phyloP scores from a whole-genome alignment of 2,329 filamentous ascomycete species.

The Apiospora kogelbergensis region DNA sequence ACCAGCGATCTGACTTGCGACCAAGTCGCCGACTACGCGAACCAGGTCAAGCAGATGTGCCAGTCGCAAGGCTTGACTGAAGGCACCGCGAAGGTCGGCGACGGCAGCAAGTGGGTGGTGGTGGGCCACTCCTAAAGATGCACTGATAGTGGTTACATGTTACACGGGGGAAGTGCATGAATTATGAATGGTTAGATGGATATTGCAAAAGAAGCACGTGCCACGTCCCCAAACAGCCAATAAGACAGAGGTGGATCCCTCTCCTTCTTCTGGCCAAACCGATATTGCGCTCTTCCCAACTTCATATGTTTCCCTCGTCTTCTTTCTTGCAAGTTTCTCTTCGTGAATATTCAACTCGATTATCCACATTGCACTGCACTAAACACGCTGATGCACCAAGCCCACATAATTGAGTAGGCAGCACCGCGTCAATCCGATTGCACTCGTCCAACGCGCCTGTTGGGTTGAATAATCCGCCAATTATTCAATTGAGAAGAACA shows the following conservation, averaged over 20 bases:
- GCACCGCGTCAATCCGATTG: background rate
- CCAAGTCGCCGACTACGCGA: background rate
- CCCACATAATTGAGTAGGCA: conserved; percentile 4
- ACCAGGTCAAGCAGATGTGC: background rate
- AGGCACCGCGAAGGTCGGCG: background rate
- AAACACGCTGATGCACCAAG: background rate
- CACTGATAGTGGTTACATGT: too few relatives aligned
- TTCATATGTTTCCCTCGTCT: conserved; percentile 1
- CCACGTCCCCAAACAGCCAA: background rate
- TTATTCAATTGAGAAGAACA: conserved; percentile 4
- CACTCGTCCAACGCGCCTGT: background rate
- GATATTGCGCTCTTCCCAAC: background rate
- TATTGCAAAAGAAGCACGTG: conserved; percentile 6
- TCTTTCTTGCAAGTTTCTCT: conserved; percentile 4
- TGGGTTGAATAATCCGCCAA: background rate
- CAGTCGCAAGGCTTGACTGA: background rate
- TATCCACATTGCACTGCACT: background rate
- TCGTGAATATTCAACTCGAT: conserved; percentile 3
- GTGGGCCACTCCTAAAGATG: background rate
- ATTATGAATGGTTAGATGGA: background rate
- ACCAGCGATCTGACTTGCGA: background rate
- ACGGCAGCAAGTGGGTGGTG: background rate
- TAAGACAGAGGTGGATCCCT: background rate
- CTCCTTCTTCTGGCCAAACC: background rate
- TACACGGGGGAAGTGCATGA: conserved; percentile 3